Percentiles rank a stretch among this genome's conserved stretches.
Evolutionary conservation across 768 basidiomycete genomes (phyloP).

Genomic region (Collybia mongolica): DNA sequence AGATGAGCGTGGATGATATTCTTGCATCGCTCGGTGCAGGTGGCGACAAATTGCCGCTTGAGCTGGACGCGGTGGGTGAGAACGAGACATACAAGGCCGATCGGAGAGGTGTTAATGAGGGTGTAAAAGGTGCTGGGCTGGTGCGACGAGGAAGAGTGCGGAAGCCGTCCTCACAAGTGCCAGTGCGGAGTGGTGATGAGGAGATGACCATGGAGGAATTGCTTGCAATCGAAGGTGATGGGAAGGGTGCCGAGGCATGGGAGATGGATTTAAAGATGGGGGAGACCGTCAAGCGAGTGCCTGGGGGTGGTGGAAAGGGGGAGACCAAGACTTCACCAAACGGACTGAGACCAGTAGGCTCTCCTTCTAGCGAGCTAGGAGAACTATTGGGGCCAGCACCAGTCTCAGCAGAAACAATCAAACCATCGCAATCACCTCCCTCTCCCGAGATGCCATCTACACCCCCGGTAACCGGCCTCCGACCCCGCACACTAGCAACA

Average conservation of each 20-base stretch:
- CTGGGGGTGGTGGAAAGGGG: background rate
- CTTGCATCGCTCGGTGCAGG: background rate
- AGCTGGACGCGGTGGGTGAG: background rate
- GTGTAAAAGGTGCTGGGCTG: background rate
- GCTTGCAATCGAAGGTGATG: slow-evolving; percentile 7
- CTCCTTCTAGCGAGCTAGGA: background rate
- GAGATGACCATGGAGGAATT: slow-evolving; percentile 18
- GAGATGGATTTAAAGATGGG: slow-evolving; percentile 6
- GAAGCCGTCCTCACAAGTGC: too few species aligned
- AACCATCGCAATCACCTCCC: too few species aligned
- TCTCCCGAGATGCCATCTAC: too few species aligned
- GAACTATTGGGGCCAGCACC: background rate
- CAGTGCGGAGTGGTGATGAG: slow-evolving; percentile 2
- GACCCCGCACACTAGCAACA: too few species aligned
- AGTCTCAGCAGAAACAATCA: too few species aligned
- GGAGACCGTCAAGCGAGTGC: slow-evolving; percentile 12
- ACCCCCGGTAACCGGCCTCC: too few species aligned
- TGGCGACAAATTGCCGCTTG: background rate
- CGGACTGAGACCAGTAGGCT: too few species aligned
- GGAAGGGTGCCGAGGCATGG: slow-evolving; percentile 11
- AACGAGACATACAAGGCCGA: background rate
- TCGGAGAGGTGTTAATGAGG: background rate
- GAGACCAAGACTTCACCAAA: background rate
- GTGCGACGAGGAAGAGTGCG: too few species aligned
- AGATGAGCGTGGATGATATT: slow-evolving; percentile 16